Base-by-base conservation (phyloP, 176 grass and related monocot genomes). In the Rhynchospora pubera region DNA sequence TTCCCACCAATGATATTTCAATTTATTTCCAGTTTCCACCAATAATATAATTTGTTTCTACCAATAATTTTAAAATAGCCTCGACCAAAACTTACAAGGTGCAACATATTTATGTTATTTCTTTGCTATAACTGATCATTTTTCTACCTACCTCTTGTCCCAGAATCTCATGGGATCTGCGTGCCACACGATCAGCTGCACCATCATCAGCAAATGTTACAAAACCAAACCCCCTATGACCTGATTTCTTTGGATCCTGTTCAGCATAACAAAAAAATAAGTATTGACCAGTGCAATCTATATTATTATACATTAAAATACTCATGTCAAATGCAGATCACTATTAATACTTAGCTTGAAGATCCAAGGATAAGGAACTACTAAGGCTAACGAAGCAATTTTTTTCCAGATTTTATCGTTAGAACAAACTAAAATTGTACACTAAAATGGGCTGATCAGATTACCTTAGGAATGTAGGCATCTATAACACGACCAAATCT, bases 171-270 rank as follows among this genome's bases (percentile, higher is more conserved):
- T 97, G 94, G 45, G 79, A 89, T 89, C 90, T 92, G 50, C 86
- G 90, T 75, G 91, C 86, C 57, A 97, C 91, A 43, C 88, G 88
- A 87, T 97, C 94, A 4, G 90, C 94, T 9, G 90, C 94, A 73
- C 94, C 90, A 78, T 97, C 94, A 59, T 94, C 90, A 82, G 94
- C 88, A 62, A 94, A 97, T 50, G 94, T 97, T 47, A 97, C 91
- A 89, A 97, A 97, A 59, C 94, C 94, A 84, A 97, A 97, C 32
- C 90, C 91, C 50, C 94, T 83, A 66, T 97, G 94, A 3, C 94
- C 94, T 85, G 89, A 90, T 92, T 90, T 90, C 88, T 92, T 97
- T n/a, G 94, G 91, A 79, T 97, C 94, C 94, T 97, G 61, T 7
- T 22, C 56, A 70, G 16, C 24, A 19, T 15, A 82, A 76, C 59